Base-by-base conservation (phyloP, 140 eudicot species). In the Oenanthe javanica region DNA sequence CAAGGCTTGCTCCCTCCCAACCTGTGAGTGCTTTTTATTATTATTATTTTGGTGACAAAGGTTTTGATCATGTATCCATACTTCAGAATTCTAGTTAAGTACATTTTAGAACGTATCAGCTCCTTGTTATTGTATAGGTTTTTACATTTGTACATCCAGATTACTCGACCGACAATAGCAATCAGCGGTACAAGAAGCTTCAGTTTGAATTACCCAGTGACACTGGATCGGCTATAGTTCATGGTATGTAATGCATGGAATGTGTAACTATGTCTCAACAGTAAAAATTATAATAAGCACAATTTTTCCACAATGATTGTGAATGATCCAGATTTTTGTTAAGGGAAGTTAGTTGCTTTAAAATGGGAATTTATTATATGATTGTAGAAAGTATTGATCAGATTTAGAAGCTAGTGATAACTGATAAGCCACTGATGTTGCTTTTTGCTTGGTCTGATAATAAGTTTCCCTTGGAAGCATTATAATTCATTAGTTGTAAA, bases 121-220 rank as follows among this genome's bases (percentile, higher is more conserved):
- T 66, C 40, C 74, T 69, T 19, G 50, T 27, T 45, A 1, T 45
- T 75, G 4, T 45, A 42, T 59, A 95, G 99, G 97, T 95, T 64
- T 95, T 95, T 83, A 91, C 92, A 45, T 95, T 95, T 85, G 81
- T 88, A 43, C 99, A 95, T 88, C 99, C 99, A 16, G 88, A 92
- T 36, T 21, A 86, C 86, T 89, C 96, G 25, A 72, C 90, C 47
- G 81, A 84, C 77, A 85, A 79, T 75, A 90, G 84, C 83, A 95
- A 95, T 81, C 88, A 95, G 81, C 93, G 99, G 23, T 95, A 95
- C 84, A 87, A 86, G 85, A 95, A 88, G 90, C 96, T 95, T 81
- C 84, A 82, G 3, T 95, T 95, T 81, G 92, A 95, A 79, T 70
- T 91, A 54, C 97, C 97, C 36, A 15, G 45, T 3, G 99, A 95